A percentile compares a stretch with the other conserved stretches of the same genome.
phyloP scores from a whole-genome alignment of 768 basidiomycete genomes.

The Galerina sulciceps region DNA sequence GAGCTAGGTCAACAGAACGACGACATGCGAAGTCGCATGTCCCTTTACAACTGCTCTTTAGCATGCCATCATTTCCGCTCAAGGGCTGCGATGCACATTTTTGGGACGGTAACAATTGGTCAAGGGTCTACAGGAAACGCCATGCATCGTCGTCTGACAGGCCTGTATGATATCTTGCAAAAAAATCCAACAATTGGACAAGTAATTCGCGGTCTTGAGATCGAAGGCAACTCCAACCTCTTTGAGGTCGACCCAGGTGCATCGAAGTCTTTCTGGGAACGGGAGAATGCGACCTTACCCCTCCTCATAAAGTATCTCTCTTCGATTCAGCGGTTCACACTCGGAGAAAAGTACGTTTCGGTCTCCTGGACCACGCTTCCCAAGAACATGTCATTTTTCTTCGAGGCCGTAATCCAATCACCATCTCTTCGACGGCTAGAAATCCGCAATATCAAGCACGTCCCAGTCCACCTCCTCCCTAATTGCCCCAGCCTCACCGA shows the following conservation, averaged over 20 bases:
- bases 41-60: neutral
- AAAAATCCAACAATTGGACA: neutral
- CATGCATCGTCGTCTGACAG: neutral
- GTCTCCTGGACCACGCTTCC: neutral
- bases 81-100: neutral
- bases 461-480: neutral
- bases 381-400: neutral
- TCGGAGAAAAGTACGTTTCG: neutral
- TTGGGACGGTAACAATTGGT: neutral
- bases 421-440: neutral
- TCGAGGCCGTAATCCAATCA: neutral
- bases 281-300: neutral
- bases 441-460: neutral
- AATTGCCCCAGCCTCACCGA: neutral
- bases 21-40: neutral
- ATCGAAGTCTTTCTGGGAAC: neutral
- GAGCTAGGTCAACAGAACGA: neutral
- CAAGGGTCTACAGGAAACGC: neutral
- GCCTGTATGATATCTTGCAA: neutral
- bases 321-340: neutral
- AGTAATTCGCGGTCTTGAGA: neutral
- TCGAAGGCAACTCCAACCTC: neutral
- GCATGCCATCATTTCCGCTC: neutral
- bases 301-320: neutral
- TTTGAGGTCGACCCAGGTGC: neutral